These are phyloP conservation scores for Verticillium albo-atrum DNA, from an alignment of 2,329 filamentous ascomycete species.

Conservation along the genomic window DNA sequence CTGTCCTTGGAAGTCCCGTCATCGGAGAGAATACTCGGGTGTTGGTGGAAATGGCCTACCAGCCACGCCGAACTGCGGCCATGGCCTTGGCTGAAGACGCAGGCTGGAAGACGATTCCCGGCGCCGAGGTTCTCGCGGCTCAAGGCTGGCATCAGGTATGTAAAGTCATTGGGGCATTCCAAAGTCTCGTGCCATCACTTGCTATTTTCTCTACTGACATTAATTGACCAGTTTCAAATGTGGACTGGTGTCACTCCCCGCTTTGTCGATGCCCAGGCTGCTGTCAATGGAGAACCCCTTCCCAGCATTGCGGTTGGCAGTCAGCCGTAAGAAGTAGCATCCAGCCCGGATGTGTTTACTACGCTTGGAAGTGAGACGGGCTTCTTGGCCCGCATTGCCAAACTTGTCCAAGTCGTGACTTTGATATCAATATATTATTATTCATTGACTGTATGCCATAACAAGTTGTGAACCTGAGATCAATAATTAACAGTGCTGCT, in stretches of 20 bases:
- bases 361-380: no score
- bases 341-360: no score
- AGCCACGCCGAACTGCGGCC: slow-evolving; percentile 74
- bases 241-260: slow-evolving; percentile 80
- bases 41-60: slow-evolving; percentile 94
- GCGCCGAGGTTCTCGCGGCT: slow-evolving; percentile 81
- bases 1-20: slow-evolving; percentile 40
- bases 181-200: no score
- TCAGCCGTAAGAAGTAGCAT: not conserved
- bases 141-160: slow-evolving; percentile 85
- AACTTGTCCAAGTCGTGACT: no score
- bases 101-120: slow-evolving; percentile 80
- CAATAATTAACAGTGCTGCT: no score
- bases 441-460: no score
- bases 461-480: no score
- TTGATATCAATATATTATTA: no score
- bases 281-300: slow-evolving; percentile 41
- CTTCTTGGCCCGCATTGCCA: no score
- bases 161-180: slow-evolving; percentile 10
- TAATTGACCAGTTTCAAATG: slow-evolving; percentile 58
- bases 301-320: not conserved
- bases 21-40: slow-evolving; percentile 45
- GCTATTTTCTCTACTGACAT: slow-evolving; percentile 15
- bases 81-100: slow-evolving; percentile 77
- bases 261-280: slow-evolving; percentile 63